Evolutionary conservation across 352 stramenopile species (phyloP), one percentile per base, ranked within the genome.

Genomic region (Pythium sukuiense): DNA sequence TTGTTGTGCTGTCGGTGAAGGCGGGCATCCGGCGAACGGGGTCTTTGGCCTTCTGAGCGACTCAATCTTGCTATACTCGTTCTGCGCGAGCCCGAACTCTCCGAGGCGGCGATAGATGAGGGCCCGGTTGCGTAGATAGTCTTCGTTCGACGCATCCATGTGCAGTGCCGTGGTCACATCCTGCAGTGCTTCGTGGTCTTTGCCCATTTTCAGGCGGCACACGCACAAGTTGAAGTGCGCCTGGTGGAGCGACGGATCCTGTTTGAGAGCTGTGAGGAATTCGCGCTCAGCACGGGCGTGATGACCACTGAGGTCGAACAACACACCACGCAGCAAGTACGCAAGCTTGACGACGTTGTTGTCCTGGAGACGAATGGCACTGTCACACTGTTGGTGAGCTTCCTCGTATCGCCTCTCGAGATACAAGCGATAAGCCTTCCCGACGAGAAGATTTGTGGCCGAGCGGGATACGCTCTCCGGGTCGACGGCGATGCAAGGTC

Each of bases 261-360:
- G 60, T 29, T 68, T 49, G 16, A 89, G 30, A 29, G 67, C 75
- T 0, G 66, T 61, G 2, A 78, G 64, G 54, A 92, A 90, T 39
- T 83, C 72, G 9, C 56, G 56, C 65, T 90, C 80, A 26, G 81
- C 84, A 14, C 59, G 61, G 11, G 24, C 54, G 41, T 81, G 75
- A 6, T 89, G 59, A 2, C 80, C 81, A 11, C 72, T 70, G 35
- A 78, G 61, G 43, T 90, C 84, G 43, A 75, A 80, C 18, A 92
- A 65, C n/a, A 83, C 77, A 11, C 81, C 81, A 43, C 77, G 73
- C 11, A 92, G 68, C 37, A 92, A 53, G 24, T 80, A 76, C 62
- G 79, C 79, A 33, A 89, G 59, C 64, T 90, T 88, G 63, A 87
- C 76, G 39, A 90, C 62, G 46, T 88, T 90, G 55, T 82, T 80